Evolutionary conservation across 305 asterid genomes (phyloP).

Genomic region (Caryopteris hybrid): DNA sequence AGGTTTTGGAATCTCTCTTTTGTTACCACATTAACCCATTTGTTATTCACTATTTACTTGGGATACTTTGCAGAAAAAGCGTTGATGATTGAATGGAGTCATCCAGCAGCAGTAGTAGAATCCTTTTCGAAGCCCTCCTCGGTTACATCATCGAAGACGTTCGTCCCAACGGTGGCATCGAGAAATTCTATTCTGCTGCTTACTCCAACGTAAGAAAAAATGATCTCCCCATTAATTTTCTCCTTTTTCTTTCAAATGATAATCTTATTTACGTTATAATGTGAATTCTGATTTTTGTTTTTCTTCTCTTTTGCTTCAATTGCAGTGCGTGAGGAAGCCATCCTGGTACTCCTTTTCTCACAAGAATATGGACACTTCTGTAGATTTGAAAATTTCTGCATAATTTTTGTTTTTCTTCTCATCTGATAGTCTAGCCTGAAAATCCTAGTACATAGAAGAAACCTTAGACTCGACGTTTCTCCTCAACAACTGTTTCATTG

Average conservation of each 20-base stretch:
- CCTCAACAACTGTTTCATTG: not conserved
- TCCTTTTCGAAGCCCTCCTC: constrained; percentile 41
- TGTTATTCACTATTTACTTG: too few species aligned
- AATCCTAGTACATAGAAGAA: not conserved
- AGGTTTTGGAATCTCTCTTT: too few species aligned
- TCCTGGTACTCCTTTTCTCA: constrained; percentile 29
- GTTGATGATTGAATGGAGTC: too few species aligned
- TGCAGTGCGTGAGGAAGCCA: constrained; percentile 42
- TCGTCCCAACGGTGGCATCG: constrained; percentile 46
- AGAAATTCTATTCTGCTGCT: constrained; percentile 47
- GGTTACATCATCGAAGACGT: constrained; percentile 46
- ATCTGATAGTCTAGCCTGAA: not conserved
- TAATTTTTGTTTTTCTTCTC: not conserved
- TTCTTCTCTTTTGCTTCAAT: not conserved
- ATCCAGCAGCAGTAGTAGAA: constrained; percentile 20
- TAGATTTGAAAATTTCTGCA: constrained; percentile 7
- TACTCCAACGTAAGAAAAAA: constrained; percentile 45
- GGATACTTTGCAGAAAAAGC: too few species aligned
- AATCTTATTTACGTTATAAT: too few species aligned
- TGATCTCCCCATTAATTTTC: not conserved
- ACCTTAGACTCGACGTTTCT: not conserved
- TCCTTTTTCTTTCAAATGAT: not conserved
- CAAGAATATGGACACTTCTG: too few species aligned
- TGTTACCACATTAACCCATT: too few species aligned
- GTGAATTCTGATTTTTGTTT: not conserved